Evolutionary conservation across 2,329 filamentous ascomycete genomes (phyloP), one percentile per base, ranked within the genome.

Genomic region (Fusarium nurragi): DNA sequence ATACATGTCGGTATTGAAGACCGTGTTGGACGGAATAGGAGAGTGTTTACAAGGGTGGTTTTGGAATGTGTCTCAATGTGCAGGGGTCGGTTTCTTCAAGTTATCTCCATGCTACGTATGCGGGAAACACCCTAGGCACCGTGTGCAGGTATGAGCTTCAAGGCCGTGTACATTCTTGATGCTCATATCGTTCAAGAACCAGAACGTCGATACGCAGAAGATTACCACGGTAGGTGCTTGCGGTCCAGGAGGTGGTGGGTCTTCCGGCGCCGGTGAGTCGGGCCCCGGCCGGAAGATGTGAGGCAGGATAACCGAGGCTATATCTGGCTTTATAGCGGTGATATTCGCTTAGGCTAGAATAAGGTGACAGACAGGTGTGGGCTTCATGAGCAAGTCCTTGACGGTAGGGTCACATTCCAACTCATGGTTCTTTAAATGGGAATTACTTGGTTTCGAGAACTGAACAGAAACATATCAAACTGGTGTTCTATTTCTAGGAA

Each of bases 81-180:
- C 54, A 60, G 54, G 54, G 55, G 46, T 60, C 47, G 55, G 55
- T 54, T 54, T 54, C 39, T 60, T 44, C 13, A 11, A 26, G 37
- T n/a, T 44, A 61, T 49, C 58, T 55, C 38, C 43, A 34, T 34
- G 9, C 28, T 44, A 23, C 23, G 11, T n/a, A 37, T 38, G 13
- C 22, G 14, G 23, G 38, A 55, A 30, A 5, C 37, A 14, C 7
- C 13, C 26, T 30, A 14, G n/a, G n/a, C n/a, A 36, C 22, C 28
- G 28, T 13, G 21, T 4, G 18, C 9, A 48, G 21, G 23, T 26
- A 21, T 12, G 23, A 11, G 16, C 19, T 25, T 14, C 3, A 26
- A 30, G 19, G 4, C 22, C 8, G 4, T 32, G 18, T 32, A 37
- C 6, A 30, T 34, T 11, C 9, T 26, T 26, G 12, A 16, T 36